A percentile compares a stretch with the other conserved stretches of the same genome.
phyloP scores from a whole-genome alignment of 495 filamentous ascomycete species.

The Neurospora sp. region DNA sequence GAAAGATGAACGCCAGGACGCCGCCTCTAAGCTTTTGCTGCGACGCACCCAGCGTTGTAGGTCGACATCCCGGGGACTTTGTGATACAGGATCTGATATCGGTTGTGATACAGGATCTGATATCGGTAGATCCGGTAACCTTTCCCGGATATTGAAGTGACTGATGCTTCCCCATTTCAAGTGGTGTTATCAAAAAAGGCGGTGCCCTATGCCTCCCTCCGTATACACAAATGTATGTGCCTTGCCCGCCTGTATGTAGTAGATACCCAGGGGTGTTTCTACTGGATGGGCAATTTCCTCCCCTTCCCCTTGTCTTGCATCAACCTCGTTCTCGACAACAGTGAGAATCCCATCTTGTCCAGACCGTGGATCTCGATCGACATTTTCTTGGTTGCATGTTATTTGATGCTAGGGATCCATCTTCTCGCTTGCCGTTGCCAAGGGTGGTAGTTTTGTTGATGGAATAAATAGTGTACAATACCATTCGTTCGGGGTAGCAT shows the following conservation, averaged over 20 bases:
- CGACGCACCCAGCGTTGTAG: neutral
- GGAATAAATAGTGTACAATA: neutral
- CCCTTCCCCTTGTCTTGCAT: neutral
- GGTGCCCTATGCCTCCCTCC: neutral
- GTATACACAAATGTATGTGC: neutral
- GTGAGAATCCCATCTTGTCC: neutral
- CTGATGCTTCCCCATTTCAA: neutral
- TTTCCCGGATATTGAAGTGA: neutral
- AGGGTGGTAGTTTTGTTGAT: neutral
- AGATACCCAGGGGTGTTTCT: neutral
- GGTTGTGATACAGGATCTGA: neutral
- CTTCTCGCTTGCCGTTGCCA: neutral
- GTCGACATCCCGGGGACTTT: neutral
- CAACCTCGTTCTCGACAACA: neutral
- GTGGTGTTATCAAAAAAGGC: neutral
- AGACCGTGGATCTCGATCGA: neutral
- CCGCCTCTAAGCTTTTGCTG: neutral
- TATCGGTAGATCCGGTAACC: neutral
- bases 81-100: neutral
- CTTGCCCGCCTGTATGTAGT: neutral
- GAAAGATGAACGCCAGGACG: neutral
- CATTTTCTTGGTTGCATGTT: neutral
- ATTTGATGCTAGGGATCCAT: neutral
- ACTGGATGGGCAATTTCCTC: neutral
- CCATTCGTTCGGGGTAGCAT: neutral